Evolutionary conservation across 495 filamentous ascomycete species (phyloP).

Genomic region (Neurospora sp.): DNA sequence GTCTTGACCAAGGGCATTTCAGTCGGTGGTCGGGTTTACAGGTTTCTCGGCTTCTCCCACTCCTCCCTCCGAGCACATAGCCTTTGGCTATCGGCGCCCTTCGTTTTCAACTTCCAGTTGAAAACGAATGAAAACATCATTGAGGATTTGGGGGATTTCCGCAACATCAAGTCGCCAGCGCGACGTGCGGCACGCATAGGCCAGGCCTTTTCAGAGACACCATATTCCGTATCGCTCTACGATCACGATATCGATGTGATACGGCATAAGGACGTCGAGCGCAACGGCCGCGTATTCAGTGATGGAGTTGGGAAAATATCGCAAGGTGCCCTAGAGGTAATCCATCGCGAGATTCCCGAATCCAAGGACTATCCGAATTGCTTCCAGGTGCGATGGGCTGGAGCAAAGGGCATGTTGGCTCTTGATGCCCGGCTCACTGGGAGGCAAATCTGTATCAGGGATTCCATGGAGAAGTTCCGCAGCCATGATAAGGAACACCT

Average conservation of each 20-base stretch:
- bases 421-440: conserved; percentile 50
- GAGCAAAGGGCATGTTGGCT: conserved; percentile 64
- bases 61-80: conserved; percentile 61
- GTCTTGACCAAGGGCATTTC: conserved; percentile 46
- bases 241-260: conserved; percentile 22
- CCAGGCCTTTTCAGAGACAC: conserved; percentile 74
- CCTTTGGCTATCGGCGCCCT: conserved; percentile 67
- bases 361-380: conserved; percentile 43
- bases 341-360: conserved; percentile 37
- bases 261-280: conserved; percentile 31
- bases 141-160: conserved; percentile 53
- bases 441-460: conserved; percentile 44
- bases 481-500: conserved; percentile 42
- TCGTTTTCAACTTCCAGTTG: conserved; percentile 22
- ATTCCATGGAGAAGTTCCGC: conserved; percentile 74
- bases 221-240: conserved; percentile 36
- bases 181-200: conserved; percentile 74
- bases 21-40: conserved; percentile 53
- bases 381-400: conserved; percentile 62
- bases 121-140: conserved; percentile 37
- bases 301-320: conserved; percentile 75
- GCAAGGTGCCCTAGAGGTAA: conserved; percentile 36
- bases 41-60: conserved; percentile 73
- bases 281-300: conserved; percentile 51
- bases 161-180: conserved; percentile 52